A percentile compares a stretch with the other conserved stretches of the same genome.
These are phyloP conservation scores for Thielaviopsis musarum DNA, from an alignment of 2,329 filamentous ascomycete species.

Conservation along the genomic window DNA sequence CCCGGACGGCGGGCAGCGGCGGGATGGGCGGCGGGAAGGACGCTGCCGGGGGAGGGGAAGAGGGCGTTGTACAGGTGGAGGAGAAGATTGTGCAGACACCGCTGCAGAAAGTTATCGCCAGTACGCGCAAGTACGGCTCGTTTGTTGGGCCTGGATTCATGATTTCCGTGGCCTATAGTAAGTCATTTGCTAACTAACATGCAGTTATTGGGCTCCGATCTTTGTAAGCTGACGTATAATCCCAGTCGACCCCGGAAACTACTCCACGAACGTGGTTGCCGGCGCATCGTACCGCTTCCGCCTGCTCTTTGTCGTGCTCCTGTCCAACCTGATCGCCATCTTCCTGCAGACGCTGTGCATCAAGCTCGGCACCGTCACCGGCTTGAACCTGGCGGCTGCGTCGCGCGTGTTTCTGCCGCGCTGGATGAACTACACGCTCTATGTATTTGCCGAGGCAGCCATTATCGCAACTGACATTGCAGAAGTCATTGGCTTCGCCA, in stretches of 20 bases:
- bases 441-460: conserved; percentile 45
- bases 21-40: conserved; percentile 8
- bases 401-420: conserved; percentile 47
- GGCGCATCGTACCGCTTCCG: conserved; percentile 48
- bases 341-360: conserved; percentile 51
- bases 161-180: conserved; percentile 41
- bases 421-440: conserved; percentile 47
- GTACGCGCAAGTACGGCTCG: conserved; percentile 2
- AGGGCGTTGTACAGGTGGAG: background rate
- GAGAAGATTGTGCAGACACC: background rate
- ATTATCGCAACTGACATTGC: conserved; percentile 59
- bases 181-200: conserved; percentile 14
- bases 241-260: conserved; percentile 45
- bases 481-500: conserved; percentile 56
- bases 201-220: background rate
- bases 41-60: conserved; percentile 2
- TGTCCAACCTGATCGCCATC: conserved; percentile 56
- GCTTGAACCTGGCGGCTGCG: conserved; percentile 48
- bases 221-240: background rate
- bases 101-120: conserved; percentile 1
- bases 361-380: conserved; percentile 53
- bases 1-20: background rate
- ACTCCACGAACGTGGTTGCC: conserved; percentile 52
- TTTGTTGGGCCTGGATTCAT: conserved; percentile 53
- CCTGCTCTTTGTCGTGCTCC: conserved; percentile 50